Base-by-base conservation (phyloP, 2,329 filamentous ascomycete species). In the Monilinia fructicola region DNA sequence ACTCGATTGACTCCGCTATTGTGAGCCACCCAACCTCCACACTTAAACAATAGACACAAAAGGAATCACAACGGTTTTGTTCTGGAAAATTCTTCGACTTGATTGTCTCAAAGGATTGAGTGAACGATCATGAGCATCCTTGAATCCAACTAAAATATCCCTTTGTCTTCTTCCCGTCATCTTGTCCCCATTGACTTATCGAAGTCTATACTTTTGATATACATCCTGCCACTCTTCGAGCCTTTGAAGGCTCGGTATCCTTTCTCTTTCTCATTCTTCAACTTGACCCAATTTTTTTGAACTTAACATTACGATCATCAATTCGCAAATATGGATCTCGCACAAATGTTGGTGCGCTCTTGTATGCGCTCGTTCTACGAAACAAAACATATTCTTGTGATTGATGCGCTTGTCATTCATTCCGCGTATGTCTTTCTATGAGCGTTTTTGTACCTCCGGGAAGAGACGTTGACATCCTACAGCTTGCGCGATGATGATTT, bases 331-430 rank as follows among this genome's bases (percentile, higher is more conserved):
- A 87, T 89, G 81, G 86, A 90, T 77, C 83, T 89, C 71, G 87
- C 87, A 65, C 87, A 93, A 77, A 89, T 89, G 52, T 87, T 98
- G 71, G 87, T 98, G 74, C 91, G 93, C 78, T 95, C 89, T 64
- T 91, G 93, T 50, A 90, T 88, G 74, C 90, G 93, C 76, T 89
- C 91, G 66, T 96, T 97, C 81, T 96, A 95, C 79, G 85, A 91
- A 71, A 92, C 90, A 46, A 90, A 92, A 74, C 90, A 95, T 75
- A 89, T 95, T 69, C 84, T 96, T 56, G 87, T 93, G 64, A 81
- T 95, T 73, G 90, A 96, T 81, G 91, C 93, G 70, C 84, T 93
- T 68, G 86, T 90, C 75, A 86, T 88, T 67, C 90, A 92, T 78
- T 88, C 85, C 79, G 91, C 85, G 81, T 86, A 82, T 76, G 83